Evolutionary conservation across 495 filamentous ascomycete species (phyloP).

Genomic region (Aspergillus sclerotiicarbonarius): DNA sequence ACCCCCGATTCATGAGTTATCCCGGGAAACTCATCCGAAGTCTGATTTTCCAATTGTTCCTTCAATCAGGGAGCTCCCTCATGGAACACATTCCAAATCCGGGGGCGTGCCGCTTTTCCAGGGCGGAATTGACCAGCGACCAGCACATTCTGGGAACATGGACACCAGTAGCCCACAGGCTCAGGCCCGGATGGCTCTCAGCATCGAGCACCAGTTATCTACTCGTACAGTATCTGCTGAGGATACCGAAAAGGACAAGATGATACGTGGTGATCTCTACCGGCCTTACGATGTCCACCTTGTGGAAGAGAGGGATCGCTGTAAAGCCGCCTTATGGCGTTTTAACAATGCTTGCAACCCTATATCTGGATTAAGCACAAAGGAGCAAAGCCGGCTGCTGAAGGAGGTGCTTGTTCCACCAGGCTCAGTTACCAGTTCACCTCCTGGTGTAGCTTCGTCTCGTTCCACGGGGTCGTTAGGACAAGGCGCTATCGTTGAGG

Average conservation of each 20-base stretch:
- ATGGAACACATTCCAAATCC: conserved; percentile 35
- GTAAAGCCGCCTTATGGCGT: conserved; percentile 76
- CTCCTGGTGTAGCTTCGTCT: conserved; percentile 35
- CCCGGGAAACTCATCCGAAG: conserved; percentile 41
- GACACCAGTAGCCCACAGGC: conserved; percentile 46
- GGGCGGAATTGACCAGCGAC: conserved; percentile 35
- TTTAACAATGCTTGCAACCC: conserved; percentile 91
- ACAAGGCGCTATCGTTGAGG: conserved; percentile 74
- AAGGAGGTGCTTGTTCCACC: conserved; percentile 62
- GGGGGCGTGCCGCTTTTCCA: conserved; percentile 37
- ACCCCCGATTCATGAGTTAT: conserved; percentile 42
- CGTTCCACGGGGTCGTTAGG: conserved; percentile 62
- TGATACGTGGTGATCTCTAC: conserved; percentile 82
- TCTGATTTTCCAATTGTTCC: conserved; percentile 44
- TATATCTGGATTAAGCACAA: conserved; percentile 66
- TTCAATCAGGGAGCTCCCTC: conserved; percentile 42
- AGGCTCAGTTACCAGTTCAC: conserved; percentile 46
- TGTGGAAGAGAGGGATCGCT: conserved; percentile 81
- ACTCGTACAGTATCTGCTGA: conserved; percentile 29
- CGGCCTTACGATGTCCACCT: conserved; percentile 75
- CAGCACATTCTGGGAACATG: conserved; percentile 28
- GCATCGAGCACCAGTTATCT: conserved; percentile 45
- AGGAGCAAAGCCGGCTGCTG: conserved; percentile 79
- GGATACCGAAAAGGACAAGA: conserved; percentile 89
- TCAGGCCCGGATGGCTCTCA: conserved; percentile 46